Evolutionary conservation across 2,329 filamentous ascomycete species (phyloP), one percentile per base, ranked within the genome.

Genomic region (Zymoseptoria brevis): DNA sequence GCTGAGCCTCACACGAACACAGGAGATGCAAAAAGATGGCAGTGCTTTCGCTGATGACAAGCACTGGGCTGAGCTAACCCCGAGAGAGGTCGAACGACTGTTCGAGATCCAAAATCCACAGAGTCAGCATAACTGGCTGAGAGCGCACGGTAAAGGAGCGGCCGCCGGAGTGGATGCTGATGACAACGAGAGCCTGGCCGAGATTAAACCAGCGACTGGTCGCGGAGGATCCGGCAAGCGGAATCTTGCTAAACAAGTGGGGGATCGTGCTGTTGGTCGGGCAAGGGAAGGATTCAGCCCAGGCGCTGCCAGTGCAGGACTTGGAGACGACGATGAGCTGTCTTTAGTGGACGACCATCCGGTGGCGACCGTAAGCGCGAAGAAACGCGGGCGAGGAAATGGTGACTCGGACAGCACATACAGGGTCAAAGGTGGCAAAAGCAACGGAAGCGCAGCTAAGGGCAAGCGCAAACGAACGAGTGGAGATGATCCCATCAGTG

Each of bases 41-140:
- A 41, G 30, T 16, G 35, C 53, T 6, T 19, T 16, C 24, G 61
- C 60, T 48, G 67, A 69, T 8, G 63, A 66, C 21, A 68, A 67
- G 55, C 74, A 64, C 70, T 67, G 68, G 61, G 71, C 72, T 58
- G 75, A 71, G 5, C 60, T 73, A 54, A 77, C 69, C 51, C 72
- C 79, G 50, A 77, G 79, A 67, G 72, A 76, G 56, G 75, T 79
- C 59, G 78, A 84, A 35, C 65, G 71, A 24, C 68, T 71, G 56
- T 73, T 80, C 50, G 80, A 85, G 57, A 74, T 90, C 22, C 83
- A 83, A 55, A 97, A 97, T 72, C 91, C 92, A 0, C 89, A 90
- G 50, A 95, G 89, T 60, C 92, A 96, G 2, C 95, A 96, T 77
- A 96, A 95, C 74, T 99, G 94, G 94, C 83, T 99, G 11, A 68